phyloP scores from a whole-genome alignment of 352 stramenopile species.

The Globisporangium alternatum region DNA sequence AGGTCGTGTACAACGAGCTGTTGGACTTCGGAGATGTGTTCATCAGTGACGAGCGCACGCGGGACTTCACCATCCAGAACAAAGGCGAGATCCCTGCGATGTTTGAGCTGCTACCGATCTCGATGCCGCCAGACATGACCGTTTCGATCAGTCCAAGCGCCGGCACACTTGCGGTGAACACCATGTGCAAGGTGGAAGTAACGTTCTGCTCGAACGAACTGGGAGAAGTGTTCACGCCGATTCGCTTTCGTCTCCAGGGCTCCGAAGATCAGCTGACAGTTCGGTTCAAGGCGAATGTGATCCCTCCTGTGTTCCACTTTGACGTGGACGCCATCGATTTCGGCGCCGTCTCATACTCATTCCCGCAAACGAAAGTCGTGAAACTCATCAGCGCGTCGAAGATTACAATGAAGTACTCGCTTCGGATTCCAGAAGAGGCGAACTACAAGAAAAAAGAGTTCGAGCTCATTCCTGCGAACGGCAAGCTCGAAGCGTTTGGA shows the following conservation, averaged over 20 bases:
- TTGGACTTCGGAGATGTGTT: conserved; percentile 95
- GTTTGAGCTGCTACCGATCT: conserved; percentile 57
- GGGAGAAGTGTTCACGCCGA: conserved; percentile 82
- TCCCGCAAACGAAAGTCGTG: conserved; percentile 66
- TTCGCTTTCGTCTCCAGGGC: conserved; percentile 85
- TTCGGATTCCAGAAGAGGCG: conserved; percentile 91
- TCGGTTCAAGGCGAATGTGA: conserved; percentile 88
- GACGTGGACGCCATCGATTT: conserved; percentile 91
- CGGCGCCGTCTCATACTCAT: conserved; percentile 90
- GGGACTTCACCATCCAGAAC: conserved; percentile 92
- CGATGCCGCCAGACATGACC: conserved; percentile 26
- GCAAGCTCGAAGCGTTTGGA: conserved; percentile 78
- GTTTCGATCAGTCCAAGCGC: conserved; percentile 43
- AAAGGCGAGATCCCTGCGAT: conserved; percentile 91
- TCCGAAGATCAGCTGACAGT: conserved; percentile 81
- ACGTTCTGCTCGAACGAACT: conserved; percentile 86
- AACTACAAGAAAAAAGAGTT: conserved; percentile 91
- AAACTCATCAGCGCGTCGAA: conserved; percentile 93
- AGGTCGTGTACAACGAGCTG: conserved; percentile 92
- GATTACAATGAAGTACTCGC: conserved; percentile 89
- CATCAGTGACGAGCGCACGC: conserved; percentile 85
- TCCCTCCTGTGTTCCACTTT: conserved; percentile 93
- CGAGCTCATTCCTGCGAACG: conserved; percentile 66
- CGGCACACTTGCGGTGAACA: conserved; percentile 69
- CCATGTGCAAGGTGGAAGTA: conserved; percentile 82